phyloP scores from a whole-genome alignment of 2,329 filamentous ascomycete species.

The Ceratocystis eucalypticola region DNA sequence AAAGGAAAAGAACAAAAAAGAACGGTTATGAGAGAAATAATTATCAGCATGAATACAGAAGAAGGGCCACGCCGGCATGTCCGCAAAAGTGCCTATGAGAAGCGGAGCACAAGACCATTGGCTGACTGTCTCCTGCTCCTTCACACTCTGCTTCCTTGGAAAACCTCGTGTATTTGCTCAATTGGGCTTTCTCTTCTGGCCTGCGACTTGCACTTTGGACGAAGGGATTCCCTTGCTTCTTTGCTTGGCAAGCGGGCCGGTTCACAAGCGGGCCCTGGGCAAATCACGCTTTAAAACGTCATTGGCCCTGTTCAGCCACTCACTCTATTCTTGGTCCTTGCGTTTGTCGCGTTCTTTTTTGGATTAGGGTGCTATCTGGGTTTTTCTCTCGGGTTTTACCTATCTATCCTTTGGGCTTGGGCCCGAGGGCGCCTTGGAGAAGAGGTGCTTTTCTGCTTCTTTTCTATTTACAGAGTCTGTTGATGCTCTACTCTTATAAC shows the following conservation, averaged over 20 bases:
- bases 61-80: slow-evolving; percentile 6
- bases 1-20: not conserved
- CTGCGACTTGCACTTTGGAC: not conserved
- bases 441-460: too few species aligned
- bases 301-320: slow-evolving; percentile 3
- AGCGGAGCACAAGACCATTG: not conserved
- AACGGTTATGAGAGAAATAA: not conserved
- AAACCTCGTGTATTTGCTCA: not conserved
- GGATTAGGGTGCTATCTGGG: not conserved
- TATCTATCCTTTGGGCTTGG: not conserved
- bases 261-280: not conserved
- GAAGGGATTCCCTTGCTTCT: slow-evolving; percentile 4
- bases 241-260: not conserved
- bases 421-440: too few species aligned
- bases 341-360: slow-evolving; percentile 3
- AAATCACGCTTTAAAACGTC: slow-evolving; percentile 2
- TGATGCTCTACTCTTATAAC: too few species aligned
- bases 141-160: not conserved
- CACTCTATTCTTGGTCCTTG: slow-evolving; percentile 3
- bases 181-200: not conserved
- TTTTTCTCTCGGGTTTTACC: not conserved
- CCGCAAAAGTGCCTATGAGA: slow-evolving; percentile 1
- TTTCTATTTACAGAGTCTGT: too few species aligned
- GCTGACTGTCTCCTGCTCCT: not conserved
- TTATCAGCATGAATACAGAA: slow-evolving; percentile 2